phyloP scores from a whole-genome alignment of 306 rosid species.

The Benincasa hispida region DNA sequence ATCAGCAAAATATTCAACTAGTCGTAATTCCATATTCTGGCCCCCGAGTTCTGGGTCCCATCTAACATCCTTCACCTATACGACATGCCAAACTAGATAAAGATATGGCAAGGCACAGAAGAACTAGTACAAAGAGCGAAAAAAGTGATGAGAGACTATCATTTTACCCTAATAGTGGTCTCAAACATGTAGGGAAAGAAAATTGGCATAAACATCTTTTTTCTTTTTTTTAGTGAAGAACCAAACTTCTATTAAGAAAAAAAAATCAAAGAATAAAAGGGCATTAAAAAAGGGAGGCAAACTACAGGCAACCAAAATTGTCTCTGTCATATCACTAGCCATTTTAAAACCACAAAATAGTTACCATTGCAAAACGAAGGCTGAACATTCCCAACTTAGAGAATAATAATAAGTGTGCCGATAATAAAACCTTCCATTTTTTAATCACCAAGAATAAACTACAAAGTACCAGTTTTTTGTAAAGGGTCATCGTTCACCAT shows the following conservation, averaged over 20 bases:
- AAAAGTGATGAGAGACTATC: neutral
- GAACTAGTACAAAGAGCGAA: neutral
- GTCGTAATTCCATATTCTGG: conserved; percentile 66
- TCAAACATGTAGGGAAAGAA: neutral
- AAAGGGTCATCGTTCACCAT: neutral
- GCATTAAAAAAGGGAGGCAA: no score
- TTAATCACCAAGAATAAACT: neutral
- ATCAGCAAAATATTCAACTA: conserved; percentile 82
- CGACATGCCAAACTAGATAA: conserved; percentile 4
- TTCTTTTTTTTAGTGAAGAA: no score
- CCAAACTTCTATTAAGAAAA: no score
- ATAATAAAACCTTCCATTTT: neutral
- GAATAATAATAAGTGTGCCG: neutral
- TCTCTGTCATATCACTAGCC: no score
- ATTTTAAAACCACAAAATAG: neutral
- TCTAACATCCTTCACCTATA: conserved; percentile 92
- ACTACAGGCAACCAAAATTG: no score
- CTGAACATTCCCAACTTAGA: neutral
- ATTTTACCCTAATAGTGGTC: neutral
- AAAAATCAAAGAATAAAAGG: no score
- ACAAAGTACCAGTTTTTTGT: neutral
- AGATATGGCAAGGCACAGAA: neutral
- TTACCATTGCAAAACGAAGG: neutral
- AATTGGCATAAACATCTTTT: neutral
- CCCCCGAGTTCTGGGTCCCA: conserved; percentile 95